Base-by-base conservation (phyloP, 2,329 filamentous ascomycete genomes). In the Botrytis hyacinthi region DNA sequence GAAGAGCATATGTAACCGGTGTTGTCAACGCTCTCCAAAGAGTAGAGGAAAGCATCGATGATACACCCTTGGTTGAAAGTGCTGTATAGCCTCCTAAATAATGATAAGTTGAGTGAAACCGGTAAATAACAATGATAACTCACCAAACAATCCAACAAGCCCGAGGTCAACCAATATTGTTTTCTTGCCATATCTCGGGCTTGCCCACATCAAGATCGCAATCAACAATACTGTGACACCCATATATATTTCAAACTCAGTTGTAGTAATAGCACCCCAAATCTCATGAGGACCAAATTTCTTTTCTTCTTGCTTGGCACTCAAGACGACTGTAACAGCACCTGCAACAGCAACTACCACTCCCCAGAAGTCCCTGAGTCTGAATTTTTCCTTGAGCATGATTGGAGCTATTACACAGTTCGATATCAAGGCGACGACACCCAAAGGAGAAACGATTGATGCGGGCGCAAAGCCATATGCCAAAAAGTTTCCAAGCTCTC, bases 381-480 rank as follows among this genome's bases (percentile, higher is more conserved):
- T 91, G 80, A 99, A 98, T 69, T 86, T 87, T 83, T 99, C 96
- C 80, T 97, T 95, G 77, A 99, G 91, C 86, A 99, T 91, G 75
- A 96, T 90, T 0, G 96, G 96, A 3, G 96, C 96, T 81, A 99
- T 97, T 74, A 99, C 89, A 82, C 96, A 99, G 83, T 99, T 99
- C 62, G 95, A 97, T 63, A 99, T 91, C 75, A 99, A 86, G 3
- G 96, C 96, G 20, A 99, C 96, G n/a, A 99, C 96, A 16, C 96
- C 96, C 9, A 99, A 86, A 0, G 96, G 96, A 48, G 95, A 98
- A 60, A 99, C 96, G 79, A 99, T 98, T 22, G 96, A 98, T 12
- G 96, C 96, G 5, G 96, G 96, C 44, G 96, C 96, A 81, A 99
- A 99, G 37, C 96, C 96, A 80, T 99, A 99, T 0, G 96, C 96